Evolutionary conservation across 2,329 filamentous ascomycete species (phyloP), one percentile per base, ranked within the genome.

Genomic region (Macrophomina tecta): DNA sequence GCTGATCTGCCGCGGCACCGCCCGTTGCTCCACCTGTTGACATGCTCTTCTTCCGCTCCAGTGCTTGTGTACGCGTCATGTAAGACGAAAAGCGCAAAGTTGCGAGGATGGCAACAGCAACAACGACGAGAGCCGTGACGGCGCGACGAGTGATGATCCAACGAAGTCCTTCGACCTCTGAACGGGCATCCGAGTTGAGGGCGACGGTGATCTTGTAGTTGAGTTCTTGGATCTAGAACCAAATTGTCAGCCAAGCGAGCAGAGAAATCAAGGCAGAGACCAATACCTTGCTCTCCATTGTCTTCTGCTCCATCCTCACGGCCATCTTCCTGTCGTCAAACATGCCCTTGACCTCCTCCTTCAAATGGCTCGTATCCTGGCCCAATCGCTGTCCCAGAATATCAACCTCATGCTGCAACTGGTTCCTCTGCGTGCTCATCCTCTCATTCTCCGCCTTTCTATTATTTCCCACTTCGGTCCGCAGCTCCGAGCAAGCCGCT

Each of bases 281-380:
- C 2, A 32, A 65, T 81, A 93, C 90, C 72, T 90, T 90, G 61
- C 91, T 91, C 75, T 98, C 94, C 74, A 92, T 90, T 6, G 85
- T 85, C 75, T 93, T 90, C 79, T 97, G 93, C 77, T 97, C 92
- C 78, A 94, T 91, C 65, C 93, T 84, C 1, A 97, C 93, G 2
- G 89, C 87, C 91, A 98, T 97, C 77, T 94, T 95, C 51, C 96
- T 88, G 76, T 99, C 94, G 75, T 98, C 94, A 77, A 98, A 97
- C 85, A 97, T 91, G 67, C 93, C 94, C 76, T 94, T 93, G n/a
- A 98, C 85, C 65, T 94, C 92, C 75, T 99, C 94, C 73, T 92
- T 95, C 68, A 98, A 82, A 40, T 87, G 90, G 65, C 89, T 81
- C 32, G 94, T 84, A 76, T 98, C 94, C 78, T 97, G 94, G 40